These are phyloP conservation scores for Solioccasus polychromus DNA, from an alignment of 768 basidiomycete species.

Conservation along the genomic window DNA sequence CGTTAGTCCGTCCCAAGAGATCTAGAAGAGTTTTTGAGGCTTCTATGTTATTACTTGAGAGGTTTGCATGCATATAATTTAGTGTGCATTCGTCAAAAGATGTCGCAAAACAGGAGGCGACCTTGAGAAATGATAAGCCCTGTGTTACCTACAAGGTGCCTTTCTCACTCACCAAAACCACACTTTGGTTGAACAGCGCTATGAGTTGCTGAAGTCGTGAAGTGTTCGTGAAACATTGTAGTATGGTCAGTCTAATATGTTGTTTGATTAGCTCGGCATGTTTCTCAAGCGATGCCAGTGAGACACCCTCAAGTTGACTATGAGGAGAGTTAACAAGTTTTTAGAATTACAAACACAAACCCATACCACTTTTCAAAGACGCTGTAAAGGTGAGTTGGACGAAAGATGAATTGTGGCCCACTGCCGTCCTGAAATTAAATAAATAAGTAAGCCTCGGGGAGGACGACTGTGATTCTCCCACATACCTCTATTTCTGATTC, in stretches of 20 bases:
- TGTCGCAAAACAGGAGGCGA: slow-evolving; percentile 43
- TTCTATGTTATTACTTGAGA: slow-evolving; percentile 8
- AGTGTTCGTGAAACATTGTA: slow-evolving; percentile 38
- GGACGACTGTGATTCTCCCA: background rate
- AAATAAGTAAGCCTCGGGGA: slow-evolving; percentile 1
- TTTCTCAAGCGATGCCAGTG: slow-evolving; percentile 38
- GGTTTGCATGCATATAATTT: slow-evolving; percentile 9
- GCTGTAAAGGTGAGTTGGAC: slow-evolving; percentile 39
- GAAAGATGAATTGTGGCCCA: slow-evolving; percentile 44
- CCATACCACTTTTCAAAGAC: slow-evolving; percentile 42
- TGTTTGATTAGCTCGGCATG: slow-evolving; percentile 40
- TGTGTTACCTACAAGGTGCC: background rate
- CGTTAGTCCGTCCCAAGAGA: slow-evolving; percentile 33
- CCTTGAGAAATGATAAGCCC: slow-evolving; percentile 28
- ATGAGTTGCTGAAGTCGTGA: slow-evolving; percentile 44
- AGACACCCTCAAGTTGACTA: slow-evolving; percentile 42
- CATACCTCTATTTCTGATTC: slow-evolving; percentile 7
- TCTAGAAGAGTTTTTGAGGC: slow-evolving; percentile 27
- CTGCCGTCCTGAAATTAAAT: slow-evolving; percentile 17
- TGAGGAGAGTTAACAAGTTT: slow-evolving; percentile 1
- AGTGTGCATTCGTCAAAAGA: slow-evolving; percentile 34
- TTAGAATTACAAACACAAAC: background rate
- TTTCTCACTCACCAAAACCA: slow-evolving; percentile 39
- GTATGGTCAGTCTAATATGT: slow-evolving; percentile 35
- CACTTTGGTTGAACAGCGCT: slow-evolving; percentile 38